A percentile compares a stretch with the other conserved stretches of the same genome.
Conservation (phyloP, 2,329 filamentous ascomycete genomes). For the Colletotrichum sp. region DNA sequence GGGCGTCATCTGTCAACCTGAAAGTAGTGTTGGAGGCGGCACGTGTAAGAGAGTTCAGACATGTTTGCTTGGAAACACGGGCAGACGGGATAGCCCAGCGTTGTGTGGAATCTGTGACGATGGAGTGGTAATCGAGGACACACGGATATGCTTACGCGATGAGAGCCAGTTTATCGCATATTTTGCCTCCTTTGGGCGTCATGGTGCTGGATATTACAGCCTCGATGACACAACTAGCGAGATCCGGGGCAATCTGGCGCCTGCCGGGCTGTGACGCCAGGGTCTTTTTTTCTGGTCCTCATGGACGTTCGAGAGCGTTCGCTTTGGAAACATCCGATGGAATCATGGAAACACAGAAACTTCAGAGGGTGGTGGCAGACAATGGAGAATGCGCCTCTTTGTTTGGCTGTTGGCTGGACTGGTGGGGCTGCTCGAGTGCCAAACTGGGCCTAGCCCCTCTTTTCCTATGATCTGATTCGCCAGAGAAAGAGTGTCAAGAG, state of each 20-base stretch:
- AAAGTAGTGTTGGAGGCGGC: not conserved
- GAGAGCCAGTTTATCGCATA: not conserved
- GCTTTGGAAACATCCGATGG: not conserved
- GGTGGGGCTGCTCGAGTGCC: not conserved
- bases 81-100: not conserved
- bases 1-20: not conserved
- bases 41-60: not conserved
- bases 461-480: not conserved
- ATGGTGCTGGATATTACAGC: not conserved
- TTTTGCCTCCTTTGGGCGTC: not conserved
- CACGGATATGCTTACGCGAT: not conserved
- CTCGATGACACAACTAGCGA: not conserved
- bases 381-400: not conserved
- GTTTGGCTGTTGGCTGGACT: not conserved
- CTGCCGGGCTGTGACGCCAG: not conserved
- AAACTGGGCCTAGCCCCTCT: not conserved
- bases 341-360: not conserved
- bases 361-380: not conserved
- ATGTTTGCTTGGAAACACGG: not conserved
- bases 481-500: not conserved
- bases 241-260: not conserved
- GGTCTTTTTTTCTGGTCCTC: not conserved
- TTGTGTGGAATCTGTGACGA: not conserved
- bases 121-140: not conserved
- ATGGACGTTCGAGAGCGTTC: not conserved